Percentiles rank a stretch among this genome's conserved stretches.
These are phyloP conservation scores for Kalmusia sp. DNA, from an alignment of 2,329 filamentous ascomycete genomes.

Conservation along the genomic window DNA sequence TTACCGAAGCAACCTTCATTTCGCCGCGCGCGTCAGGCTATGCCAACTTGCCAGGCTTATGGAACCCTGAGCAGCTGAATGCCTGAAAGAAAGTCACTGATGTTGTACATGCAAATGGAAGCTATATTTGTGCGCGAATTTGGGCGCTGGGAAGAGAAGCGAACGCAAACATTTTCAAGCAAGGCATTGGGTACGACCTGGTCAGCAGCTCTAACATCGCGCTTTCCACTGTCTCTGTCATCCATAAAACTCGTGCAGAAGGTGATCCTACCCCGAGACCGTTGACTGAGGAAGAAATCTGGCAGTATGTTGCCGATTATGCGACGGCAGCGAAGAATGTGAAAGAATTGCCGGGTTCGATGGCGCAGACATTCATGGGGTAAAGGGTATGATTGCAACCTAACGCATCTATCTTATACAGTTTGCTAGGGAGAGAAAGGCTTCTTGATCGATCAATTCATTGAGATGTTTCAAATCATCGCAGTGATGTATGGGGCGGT, in stretches of 20 bases:
- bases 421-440: too few species aligned
- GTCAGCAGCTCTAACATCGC: constrained; percentile 37
- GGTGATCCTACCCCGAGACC: constrained; percentile 30
- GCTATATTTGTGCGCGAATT: constrained; percentile 66
- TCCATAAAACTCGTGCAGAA: not conserved
- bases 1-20: constrained; percentile 63
- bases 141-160: constrained; percentile 65
- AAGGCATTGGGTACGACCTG: constrained; percentile 38
- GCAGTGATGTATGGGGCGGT: constrained; percentile 57
- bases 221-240: constrained; percentile 34
- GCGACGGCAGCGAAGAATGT: constrained; percentile 52
- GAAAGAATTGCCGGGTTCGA: constrained; percentile 63
- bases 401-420: too few species aligned
- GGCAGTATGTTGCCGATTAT: constrained; percentile 41
- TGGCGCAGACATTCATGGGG: constrained; percentile 62
- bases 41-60: constrained; percentile 64
- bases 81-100: constrained; percentile 66
- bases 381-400: too few species aligned
- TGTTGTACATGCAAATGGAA: constrained; percentile 65
- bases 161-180: too few species aligned
- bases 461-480: constrained; percentile 62
- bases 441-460: constrained; percentile 71
- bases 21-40: constrained; percentile 54
- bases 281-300: constrained; percentile 47
- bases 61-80: constrained; percentile 49